Conservation (phyloP, 345 rosid species). For the Linum lewisii region DNA sequence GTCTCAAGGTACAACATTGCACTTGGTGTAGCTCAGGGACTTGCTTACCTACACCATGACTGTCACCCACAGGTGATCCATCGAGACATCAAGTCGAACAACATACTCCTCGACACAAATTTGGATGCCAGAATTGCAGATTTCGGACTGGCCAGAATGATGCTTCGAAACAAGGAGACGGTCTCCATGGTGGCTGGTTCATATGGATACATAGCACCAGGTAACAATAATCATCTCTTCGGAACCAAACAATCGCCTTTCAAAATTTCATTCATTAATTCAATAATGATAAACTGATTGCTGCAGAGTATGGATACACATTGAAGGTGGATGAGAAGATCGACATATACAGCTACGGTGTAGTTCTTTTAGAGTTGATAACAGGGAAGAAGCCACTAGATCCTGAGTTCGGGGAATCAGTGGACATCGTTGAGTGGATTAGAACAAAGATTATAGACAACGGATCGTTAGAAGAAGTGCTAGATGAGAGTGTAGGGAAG, state of each 20-base stretch:
- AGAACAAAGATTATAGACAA: constrained; percentile 55
- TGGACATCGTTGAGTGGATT: constrained; percentile 68
- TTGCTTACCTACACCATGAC: constrained; percentile 89
- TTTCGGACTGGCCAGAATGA: constrained; percentile 88
- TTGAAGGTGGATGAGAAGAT: constrained; percentile 90
- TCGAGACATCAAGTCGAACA: constrained; percentile 83
- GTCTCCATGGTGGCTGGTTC: constrained; percentile 95
- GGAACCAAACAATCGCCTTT: not conserved
- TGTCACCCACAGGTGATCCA: constrained; percentile 80
- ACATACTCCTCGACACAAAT: constrained; percentile 74
- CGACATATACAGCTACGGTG: constrained; percentile 83
- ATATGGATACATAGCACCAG: constrained; percentile 93
- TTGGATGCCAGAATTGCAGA: constrained; percentile 86
- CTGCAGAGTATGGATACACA: constrained; percentile 84
- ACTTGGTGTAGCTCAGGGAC: constrained; percentile 83
- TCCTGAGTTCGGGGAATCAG: constrained; percentile 57
- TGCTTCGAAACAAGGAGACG: constrained; percentile 77
- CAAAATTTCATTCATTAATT: not conserved
- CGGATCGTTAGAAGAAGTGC: constrained; percentile 46
- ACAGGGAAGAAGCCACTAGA: constrained; percentile 65
- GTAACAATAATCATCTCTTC: constrained; percentile 26
- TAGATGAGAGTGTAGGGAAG: constrained; percentile 64
- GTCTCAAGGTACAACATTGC: constrained; percentile 81
- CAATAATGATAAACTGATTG: not conserved
- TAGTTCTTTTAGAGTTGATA: constrained; percentile 73